phyloP scores from a whole-genome alignment of 331 rosid genomes.

The Ulmus americana region DNA sequence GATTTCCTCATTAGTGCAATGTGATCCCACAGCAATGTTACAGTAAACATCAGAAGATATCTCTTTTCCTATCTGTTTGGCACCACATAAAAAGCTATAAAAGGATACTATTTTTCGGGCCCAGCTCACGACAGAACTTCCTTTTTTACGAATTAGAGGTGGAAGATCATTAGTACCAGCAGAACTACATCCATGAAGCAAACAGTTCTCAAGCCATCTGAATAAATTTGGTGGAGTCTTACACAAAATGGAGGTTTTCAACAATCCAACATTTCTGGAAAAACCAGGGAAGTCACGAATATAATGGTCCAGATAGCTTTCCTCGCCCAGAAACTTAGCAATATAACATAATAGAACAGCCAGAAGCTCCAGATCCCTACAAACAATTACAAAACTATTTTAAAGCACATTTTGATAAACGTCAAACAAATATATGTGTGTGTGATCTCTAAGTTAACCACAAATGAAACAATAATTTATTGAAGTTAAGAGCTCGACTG shows the following conservation, averaged over 20 bases:
- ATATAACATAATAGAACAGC: slow-evolving; percentile 62
- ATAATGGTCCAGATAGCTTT: slow-evolving; percentile 79
- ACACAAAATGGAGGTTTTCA: slow-evolving; percentile 33
- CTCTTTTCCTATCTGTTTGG: slow-evolving; percentile 61
- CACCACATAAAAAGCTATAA: slow-evolving; percentile 81
- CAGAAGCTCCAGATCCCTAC: slow-evolving; percentile 84
- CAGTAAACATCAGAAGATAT: slow-evolving; percentile 82
- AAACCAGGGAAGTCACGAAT: slow-evolving; percentile 81
- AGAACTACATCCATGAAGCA: slow-evolving; percentile 53
- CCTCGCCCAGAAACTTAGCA: slow-evolving; percentile 66
- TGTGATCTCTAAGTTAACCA: background rate
- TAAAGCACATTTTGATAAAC: slow-evolving; percentile 2
- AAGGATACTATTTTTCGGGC: slow-evolving; percentile 71
- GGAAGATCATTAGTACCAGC: slow-evolving; percentile 60
- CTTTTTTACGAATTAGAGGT: slow-evolving; percentile 54
- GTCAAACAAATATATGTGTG: background rate
- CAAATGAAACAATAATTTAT: slow-evolving; percentile 14
- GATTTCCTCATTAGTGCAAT: slow-evolving; percentile 77
- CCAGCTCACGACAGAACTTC: slow-evolving; percentile 68
- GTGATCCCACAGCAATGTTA: slow-evolving; percentile 60
- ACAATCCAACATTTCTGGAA: slow-evolving; percentile 36
- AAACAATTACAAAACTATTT: slow-evolving; percentile 21
- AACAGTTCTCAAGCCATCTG: slow-evolving; percentile 90
- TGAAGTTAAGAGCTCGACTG: slow-evolving; percentile 14
- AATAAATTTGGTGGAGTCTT: slow-evolving; percentile 71